Evolutionary conservation across 2,329 filamentous ascomycete genomes (phyloP), one percentile per base, ranked within the genome.

Genomic region (Didymella keratinophila): DNA sequence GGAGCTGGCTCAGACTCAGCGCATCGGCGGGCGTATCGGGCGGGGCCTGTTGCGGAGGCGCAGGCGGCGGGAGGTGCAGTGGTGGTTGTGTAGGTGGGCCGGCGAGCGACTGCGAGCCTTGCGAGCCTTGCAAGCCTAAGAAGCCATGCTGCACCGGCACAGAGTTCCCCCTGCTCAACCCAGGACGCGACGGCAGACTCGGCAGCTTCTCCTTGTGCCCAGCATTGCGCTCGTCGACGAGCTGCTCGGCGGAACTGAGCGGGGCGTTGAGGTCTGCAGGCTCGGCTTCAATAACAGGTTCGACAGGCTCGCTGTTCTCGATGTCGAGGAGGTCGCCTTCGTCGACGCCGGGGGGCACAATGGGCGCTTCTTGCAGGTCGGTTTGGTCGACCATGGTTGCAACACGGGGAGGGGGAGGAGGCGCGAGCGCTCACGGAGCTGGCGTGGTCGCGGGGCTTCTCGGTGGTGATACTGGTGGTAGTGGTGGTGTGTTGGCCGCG

Each of bases 1-100:
- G 78, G 45, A 83, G 68, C 62, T 83, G 81, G 53, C 78, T 74
- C 12, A 83, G 70, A n/a, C 80, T 81, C 36, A 82, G 70, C 50
- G 79, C 79, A 27, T 76, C 76, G 27, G 75, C 65, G 52, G 65
- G 59, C 53, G 70, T 61, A 37, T 72, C 71, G 30, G 65, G 69
- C 25, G 72, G 68, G 6, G 71, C 69, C 14, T 66, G 67, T 10
- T 52, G 62, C 18, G 74, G 72, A 36, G 76, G 76, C 28, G 74
- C 75, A 28, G 79, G 78, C 20, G 79, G 79, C 14, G 79, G 79
- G 7, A 79, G 78, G 60, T 80, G 79, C 32, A 78, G 73, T 25
- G 80, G 79, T 18, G 74, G 73, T 8, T 71, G 72, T 32, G 76
- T 75, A 16, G 75, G 75, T 14, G 37, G 37, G 4, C 32, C 32